Conservation (phyloP, 495 filamentous ascomycete genomes). For the Podospora pseudocomata region DNA sequence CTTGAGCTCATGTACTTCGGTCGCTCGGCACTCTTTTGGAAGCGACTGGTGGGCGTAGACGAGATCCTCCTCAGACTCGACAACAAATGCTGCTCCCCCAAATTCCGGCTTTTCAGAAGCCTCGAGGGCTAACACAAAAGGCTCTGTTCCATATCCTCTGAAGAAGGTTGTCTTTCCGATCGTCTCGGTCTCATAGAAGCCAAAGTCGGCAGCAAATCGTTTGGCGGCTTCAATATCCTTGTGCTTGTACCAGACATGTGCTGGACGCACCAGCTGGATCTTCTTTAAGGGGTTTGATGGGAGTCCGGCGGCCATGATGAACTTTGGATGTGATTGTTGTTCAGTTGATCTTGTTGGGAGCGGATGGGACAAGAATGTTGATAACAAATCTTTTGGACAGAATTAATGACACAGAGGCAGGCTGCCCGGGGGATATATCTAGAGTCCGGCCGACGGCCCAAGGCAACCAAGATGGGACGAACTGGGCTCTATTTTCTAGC, state of each 20-base stretch:
- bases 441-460: constrained; percentile 10
- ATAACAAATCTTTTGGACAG: background rate
- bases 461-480: background rate
- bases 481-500: background rate
- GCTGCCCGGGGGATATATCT: constrained; percentile 16
- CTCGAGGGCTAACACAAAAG: constrained; percentile 51
- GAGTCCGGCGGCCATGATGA: background rate
- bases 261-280: constrained; percentile 52
- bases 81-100: constrained; percentile 51
- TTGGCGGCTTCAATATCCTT: constrained; percentile 45
- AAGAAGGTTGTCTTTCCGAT: constrained; percentile 52
- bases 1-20: constrained; percentile 48
- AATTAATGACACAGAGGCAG: background rate
- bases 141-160: constrained; percentile 59
- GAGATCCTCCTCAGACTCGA: constrained; percentile 56
- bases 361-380: background rate
- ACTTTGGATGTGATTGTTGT: background rate
- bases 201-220: constrained; percentile 55
- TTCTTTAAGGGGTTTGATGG: constrained; percentile 13
- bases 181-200: constrained; percentile 46
- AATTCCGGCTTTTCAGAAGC: constrained; percentile 50
- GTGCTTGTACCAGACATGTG: constrained; percentile 58
- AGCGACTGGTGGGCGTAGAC: constrained; percentile 42
- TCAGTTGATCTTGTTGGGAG: background rate
- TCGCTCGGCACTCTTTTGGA: constrained; percentile 41